A percentile compares a stretch with the other conserved stretches of the same genome.
phyloP scores from a whole-genome alignment of 2,329 filamentous ascomycete genomes.

The Chaetomium globosum region DNA sequence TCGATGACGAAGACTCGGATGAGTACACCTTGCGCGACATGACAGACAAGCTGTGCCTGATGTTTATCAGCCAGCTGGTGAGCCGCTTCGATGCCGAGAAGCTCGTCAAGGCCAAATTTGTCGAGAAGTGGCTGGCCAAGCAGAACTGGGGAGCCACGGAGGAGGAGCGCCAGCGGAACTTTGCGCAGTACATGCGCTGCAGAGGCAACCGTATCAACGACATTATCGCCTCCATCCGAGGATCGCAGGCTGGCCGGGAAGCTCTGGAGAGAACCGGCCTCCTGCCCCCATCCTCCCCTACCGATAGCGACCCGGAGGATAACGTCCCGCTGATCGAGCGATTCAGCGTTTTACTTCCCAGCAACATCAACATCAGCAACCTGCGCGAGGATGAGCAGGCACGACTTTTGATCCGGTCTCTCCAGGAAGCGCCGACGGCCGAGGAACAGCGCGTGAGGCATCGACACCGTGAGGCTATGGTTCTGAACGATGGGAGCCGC shows the following conservation, averaged over 20 bases:
- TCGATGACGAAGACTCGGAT: constrained; percentile 61
- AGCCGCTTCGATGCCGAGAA: constrained; percentile 59
- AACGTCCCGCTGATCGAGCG: constrained; percentile 37
- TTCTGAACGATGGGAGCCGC: constrained; percentile 81
- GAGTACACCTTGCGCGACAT: constrained; percentile 65
- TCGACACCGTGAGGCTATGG: constrained; percentile 83
- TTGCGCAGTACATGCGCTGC: constrained; percentile 53
- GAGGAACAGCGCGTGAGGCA: constrained; percentile 74
- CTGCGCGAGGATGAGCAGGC: constrained; percentile 40
- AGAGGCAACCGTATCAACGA: constrained; percentile 58
- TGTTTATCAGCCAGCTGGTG: constrained; percentile 62
- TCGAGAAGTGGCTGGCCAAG: constrained; percentile 73
- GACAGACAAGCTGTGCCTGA: constrained; percentile 62
- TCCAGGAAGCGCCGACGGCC: constrained; percentile 54
- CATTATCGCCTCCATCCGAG: constrained; percentile 54
- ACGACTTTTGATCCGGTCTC: constrained; percentile 43
- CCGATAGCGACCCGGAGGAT: constrained; percentile 33
- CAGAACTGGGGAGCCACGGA: constrained; percentile 67
- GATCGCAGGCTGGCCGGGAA: constrained; percentile 54
- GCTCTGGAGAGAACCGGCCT: constrained; percentile 56
- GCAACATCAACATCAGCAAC: constrained; percentile 42
- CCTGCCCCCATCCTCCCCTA: constrained; percentile 43
- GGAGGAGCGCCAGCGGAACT: constrained; percentile 58
- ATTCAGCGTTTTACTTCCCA: constrained; percentile 44
- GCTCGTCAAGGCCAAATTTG: constrained; percentile 64